Evolutionary conservation across 345 rosid genomes (phyloP).

Genomic region (Salix exigua): DNA sequence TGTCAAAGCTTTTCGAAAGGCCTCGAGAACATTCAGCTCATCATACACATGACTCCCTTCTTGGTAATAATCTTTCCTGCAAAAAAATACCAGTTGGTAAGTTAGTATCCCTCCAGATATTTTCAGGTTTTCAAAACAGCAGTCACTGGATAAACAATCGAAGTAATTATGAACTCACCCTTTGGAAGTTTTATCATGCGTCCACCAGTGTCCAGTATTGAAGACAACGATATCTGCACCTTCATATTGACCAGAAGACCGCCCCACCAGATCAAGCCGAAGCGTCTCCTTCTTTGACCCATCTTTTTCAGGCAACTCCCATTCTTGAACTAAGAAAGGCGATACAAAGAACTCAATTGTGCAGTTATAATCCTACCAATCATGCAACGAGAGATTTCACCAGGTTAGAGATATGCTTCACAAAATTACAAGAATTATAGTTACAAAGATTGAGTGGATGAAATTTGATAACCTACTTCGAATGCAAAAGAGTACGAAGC

Average conservation of each 20-base stretch:
- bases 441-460: not conserved
- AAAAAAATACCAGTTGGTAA: conserved; percentile 12
- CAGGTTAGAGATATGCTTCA: not conserved
- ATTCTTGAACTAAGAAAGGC: conserved; percentile 91
- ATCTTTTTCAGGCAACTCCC: conserved; percentile 59
- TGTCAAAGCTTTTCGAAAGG: conserved; percentile 79
- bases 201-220: conserved; percentile 99
- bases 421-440: not conserved
- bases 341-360: conserved; percentile 83
- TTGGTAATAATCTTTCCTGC: conserved; percentile 90
- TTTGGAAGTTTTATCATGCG: conserved; percentile 88
- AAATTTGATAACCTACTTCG: conserved; percentile 43
- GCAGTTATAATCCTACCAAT: conserved; percentile 62
- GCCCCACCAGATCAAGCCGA: conserved; percentile 80
- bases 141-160: not conserved
- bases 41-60: conserved; percentile 76
- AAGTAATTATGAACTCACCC: conserved; percentile 44
- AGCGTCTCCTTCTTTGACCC: conserved; percentile 74
- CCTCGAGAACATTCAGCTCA: conserved; percentile 81
- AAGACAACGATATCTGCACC: conserved; percentile 71
- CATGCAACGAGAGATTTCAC: conserved; percentile 9
- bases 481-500: conserved; percentile 82
- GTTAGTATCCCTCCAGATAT: not conserved
- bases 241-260: conserved; percentile 65
- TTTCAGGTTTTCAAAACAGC: too few relatives aligned